Percentiles rank a stretch among this genome's conserved stretches.
Conservation (phyloP, 2,329 filamentous ascomycete genomes). For the Xylaria sp. region DNA sequence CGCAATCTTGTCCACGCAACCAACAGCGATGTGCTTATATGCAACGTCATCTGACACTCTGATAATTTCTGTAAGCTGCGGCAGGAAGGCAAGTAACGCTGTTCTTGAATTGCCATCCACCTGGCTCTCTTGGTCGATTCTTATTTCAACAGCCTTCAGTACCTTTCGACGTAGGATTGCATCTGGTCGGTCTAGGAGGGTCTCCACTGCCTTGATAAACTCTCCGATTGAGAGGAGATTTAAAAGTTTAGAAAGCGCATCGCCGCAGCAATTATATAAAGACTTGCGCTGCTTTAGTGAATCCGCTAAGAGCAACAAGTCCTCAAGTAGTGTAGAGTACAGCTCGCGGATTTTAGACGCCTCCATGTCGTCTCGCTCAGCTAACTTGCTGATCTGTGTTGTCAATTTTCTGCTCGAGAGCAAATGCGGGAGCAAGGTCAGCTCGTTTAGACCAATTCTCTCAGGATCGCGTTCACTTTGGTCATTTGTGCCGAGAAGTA, state of each 20-base stretch:
- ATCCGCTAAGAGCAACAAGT: slow-evolving; percentile 73
- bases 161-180: slow-evolving; percentile 82
- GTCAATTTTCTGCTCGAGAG: slow-evolving; percentile 68
- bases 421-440: slow-evolving; percentile 67
- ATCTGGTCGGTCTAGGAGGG: slow-evolving; percentile 79
- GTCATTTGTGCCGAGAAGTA: slow-evolving; percentile 71
- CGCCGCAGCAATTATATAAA: slow-evolving; percentile 69
- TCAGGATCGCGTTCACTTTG: slow-evolving; percentile 60
- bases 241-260: slow-evolving; percentile 81
- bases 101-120: slow-evolving; percentile 74
- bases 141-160: slow-evolving; percentile 80
- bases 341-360: slow-evolving; percentile 72
- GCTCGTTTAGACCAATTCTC: slow-evolving; percentile 63
- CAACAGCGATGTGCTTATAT: slow-evolving; percentile 86
- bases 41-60: slow-evolving; percentile 75
- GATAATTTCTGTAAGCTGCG: slow-evolving; percentile 80
- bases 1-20: slow-evolving; percentile 90
- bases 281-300: slow-evolving; percentile 66
- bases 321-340: slow-evolving; percentile 75
- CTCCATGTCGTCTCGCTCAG: slow-evolving; percentile 72
- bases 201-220: slow-evolving; percentile 88
- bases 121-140: slow-evolving; percentile 78
- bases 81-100: slow-evolving; percentile 80
- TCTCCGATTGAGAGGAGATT: slow-evolving; percentile 86
- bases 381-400: slow-evolving; percentile 64